A percentile compares a stretch with the other conserved stretches of the same genome.
These are phyloP conservation scores for Cryptosporidium canis DNA, from an alignment of 169 alveolate genomes.

Conservation along the genomic window DNA sequence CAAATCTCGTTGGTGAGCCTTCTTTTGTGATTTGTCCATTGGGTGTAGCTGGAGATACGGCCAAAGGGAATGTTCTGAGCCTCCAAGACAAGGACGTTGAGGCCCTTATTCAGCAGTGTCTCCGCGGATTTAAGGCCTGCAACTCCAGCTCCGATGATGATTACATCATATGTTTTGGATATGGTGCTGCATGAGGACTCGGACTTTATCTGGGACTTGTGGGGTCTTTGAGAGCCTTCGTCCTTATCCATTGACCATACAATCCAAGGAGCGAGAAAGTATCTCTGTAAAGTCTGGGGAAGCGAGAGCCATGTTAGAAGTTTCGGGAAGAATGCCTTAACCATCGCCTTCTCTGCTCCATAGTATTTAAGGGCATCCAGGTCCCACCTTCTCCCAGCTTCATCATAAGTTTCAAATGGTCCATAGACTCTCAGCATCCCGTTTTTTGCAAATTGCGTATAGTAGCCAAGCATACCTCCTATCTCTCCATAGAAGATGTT, in stretches of 20 bases:
- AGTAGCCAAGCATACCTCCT: conserved; percentile 27
- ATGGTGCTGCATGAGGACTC: not conserved
- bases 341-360: conserved; percentile 70
- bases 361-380: conserved; percentile 63
- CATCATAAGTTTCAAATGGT: conserved; percentile 64
- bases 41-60: conserved; percentile 31
- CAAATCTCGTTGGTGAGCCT: conserved; percentile 16
- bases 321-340: conserved; percentile 53
- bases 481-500: conserved; percentile 63
- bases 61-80: conserved; percentile 62
- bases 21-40: conserved; percentile 49
- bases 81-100: conserved; percentile 22
- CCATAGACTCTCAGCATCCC: conserved; percentile 71
- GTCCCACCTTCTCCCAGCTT: conserved; percentile 73
- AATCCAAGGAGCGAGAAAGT: conserved; percentile 71
- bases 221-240: not conserved
- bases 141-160: conserved; percentile 62
- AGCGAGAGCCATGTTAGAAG: conserved; percentile 66
- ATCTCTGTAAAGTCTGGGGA: conserved; percentile 52
- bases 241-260: conserved; percentile 70
- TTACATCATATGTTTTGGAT: conserved; percentile 34
- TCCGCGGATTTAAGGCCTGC: conserved; percentile 60
- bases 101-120: conserved; percentile 4
- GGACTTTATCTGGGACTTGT: not conserved
- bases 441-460: conserved; percentile 54